Evolutionary conservation across 176 grass and related monocot species (phyloP).

Genomic region (Tillandsia leiboldiana): DNA sequence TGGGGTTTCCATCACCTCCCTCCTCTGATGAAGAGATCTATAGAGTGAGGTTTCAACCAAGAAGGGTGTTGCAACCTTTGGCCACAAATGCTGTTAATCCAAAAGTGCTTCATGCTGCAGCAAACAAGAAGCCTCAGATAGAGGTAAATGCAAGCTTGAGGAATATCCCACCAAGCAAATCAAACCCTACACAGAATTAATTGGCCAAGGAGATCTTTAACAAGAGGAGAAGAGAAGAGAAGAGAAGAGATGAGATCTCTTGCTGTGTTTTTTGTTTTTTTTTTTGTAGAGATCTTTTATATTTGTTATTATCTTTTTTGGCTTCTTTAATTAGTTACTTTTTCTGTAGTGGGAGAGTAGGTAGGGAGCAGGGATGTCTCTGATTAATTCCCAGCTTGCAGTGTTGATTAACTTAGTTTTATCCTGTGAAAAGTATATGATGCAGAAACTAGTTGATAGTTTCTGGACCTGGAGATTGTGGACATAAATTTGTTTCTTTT

Average conservation of each 20-base stretch:
- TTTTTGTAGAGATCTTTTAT: background rate
- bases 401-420: too few species aligned
- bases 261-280: background rate
- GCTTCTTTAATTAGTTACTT: too few species aligned
- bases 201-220: background rate
- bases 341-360: too few species aligned
- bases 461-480: too few species aligned
- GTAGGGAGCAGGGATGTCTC: too few species aligned
- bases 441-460: too few species aligned
- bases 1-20: background rate
- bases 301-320: background rate
- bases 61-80: background rate
- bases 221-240: background rate
- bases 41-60: background rate
- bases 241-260: too few species aligned
- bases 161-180: conserved; percentile 4
- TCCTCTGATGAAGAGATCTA: background rate
- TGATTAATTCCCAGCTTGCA: too few species aligned
- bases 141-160: conserved; percentile 30
- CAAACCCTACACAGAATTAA: conserved; percentile 30
- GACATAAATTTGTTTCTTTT: too few species aligned
- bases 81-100: background rate
- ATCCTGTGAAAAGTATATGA: too few species aligned
- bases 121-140: conserved; percentile 3
- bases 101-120: background rate